Percentiles rank a stretch among this genome's conserved stretches.
Evolutionary conservation across 805 yeast species (phyloP).

Genomic region (baker's yeast (Saccharomyces cerevisiae)): DNA sequence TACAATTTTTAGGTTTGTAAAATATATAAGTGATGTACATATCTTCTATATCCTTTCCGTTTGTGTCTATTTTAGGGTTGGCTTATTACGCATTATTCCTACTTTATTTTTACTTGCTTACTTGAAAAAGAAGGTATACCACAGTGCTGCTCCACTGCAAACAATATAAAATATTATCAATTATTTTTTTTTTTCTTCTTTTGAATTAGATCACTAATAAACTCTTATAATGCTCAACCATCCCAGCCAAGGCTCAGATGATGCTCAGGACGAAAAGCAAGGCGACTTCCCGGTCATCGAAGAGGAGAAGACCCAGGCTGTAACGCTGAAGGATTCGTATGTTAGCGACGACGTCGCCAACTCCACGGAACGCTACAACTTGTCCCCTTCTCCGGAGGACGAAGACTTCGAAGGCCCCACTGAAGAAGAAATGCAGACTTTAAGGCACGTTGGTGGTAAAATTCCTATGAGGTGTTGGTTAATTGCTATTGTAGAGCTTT

Average conservation of each 20-base stretch:
- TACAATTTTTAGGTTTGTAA: neutral
- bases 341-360: neutral
- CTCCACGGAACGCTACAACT: neutral
- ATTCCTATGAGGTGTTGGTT: conserved; percentile 44
- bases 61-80: neutral
- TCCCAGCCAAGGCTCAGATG: neutral
- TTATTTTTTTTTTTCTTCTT: neutral
- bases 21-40: neutral
- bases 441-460: conserved; percentile 33
- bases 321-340: neutral
- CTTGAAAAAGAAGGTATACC: neutral
- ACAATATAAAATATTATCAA: neutral
- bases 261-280: neutral
- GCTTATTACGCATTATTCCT: neutral
- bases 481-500: conserved; percentile 60
- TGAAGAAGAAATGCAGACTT: conserved; percentile 23
- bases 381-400: conserved; percentile 3
- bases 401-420: conserved; percentile 19
- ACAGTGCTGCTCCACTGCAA: neutral
- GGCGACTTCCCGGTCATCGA: neutral
- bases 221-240: neutral
- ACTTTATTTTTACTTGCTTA: neutral
- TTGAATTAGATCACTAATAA: neutral
- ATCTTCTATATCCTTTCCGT: neutral
- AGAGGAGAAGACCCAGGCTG: neutral